Base-by-base conservation (phyloP, 371 early-diverging fungal species). In the Mortierella sp. region DNA sequence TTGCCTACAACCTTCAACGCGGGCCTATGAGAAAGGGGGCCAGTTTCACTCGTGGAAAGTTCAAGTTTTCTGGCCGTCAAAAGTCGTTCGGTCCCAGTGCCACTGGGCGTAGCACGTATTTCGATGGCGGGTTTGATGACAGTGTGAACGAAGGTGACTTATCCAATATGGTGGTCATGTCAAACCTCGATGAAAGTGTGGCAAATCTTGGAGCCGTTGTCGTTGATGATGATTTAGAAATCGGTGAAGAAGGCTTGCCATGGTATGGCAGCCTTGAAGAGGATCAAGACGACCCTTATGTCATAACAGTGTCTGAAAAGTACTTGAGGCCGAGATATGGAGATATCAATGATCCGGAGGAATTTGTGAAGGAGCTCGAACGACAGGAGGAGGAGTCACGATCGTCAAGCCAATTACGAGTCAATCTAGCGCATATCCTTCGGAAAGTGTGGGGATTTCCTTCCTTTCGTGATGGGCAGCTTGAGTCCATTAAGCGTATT, bases 381-480 rank as follows among this genome's bases (percentile, higher is more conserved):
- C 23, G 46, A 3, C 68, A 65, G 47, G 55, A 53, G 11, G 62
- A 28, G 26, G 57, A 26, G 19, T 56, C 30, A 23, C 16, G 11
- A 55, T 45, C 64, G 51, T 9, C 43, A 1, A 19, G 46, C 45
- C 63, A 26, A 7, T 47, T 73, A 26, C 62, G 75, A 69, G 75
- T 80, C 67, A 87, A 85, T 45, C 52, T 80, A 60, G 62, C 75
- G 43, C 70, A 79, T 29, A 30, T 83, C 28, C 70, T 87, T 28
- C 68, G 50, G 19, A 72, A 68, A 45, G 66, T 82, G 12, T 86
- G 84, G 84, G 75, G 82, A 1, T 81, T 83, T 48, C 65, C 62
- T 15, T 64, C 62, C 11, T 87, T 87, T 60, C 66, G 83, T n/a
- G 66, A 81, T 16, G 87, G 87, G 5, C 88, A 88, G 64, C 51